Evolutionary conservation across 176 grass and related monocot genomes (phyloP), one percentile per base, ranked within the genome.

Genomic region (Coix lacrymajobi): DNA sequence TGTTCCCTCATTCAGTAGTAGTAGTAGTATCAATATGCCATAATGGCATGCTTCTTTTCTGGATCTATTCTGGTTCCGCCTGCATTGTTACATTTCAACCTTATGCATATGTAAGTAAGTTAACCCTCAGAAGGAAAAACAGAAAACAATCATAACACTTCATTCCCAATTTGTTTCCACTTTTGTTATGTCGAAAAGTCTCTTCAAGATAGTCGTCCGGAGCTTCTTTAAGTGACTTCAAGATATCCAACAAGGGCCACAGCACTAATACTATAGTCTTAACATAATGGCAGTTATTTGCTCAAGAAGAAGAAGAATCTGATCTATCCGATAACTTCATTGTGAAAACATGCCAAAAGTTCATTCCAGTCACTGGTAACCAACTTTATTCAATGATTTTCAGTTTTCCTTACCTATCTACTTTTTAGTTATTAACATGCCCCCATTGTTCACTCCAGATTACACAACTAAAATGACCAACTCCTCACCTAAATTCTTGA

Each of bases 261-360:
- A 3, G 20, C 66, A 54, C 54, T 87, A 29, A 85, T 67, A 65
- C 49, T 26, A 10, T 52, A 54, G 63, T 80, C 39, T 80, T 84
- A 62, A 77, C 45, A 71, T 60, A 52, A 77, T 87, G 73, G 70
- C 91, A 99, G 96, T 56, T 99, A 71, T 96, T 99, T 93, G 74
- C 91, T 92, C 58, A 78, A 73, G 87, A 93, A 75, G 93, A 93
- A 30, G 91, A 90, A 14, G 93, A 99, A 75, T 90, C 93, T 73
- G 96, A 99, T 84, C 86, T 99, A 69, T 87, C 93, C 48, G 89
- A 96, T 54, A 99, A 99, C 80, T 99, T 99, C 86, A 96, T 99
- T 87, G 93, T 99, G 62, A 99, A 99, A 88, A 90, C 87, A 69
- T 98, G 96, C 69, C 92, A 90, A 88, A 95, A 88, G 51, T 93